Evolutionary conservation across 208 protist genomes (phyloP), one percentile per base, ranked within the genome.

Genomic region (Trypanosomatidae sp.): DNA sequence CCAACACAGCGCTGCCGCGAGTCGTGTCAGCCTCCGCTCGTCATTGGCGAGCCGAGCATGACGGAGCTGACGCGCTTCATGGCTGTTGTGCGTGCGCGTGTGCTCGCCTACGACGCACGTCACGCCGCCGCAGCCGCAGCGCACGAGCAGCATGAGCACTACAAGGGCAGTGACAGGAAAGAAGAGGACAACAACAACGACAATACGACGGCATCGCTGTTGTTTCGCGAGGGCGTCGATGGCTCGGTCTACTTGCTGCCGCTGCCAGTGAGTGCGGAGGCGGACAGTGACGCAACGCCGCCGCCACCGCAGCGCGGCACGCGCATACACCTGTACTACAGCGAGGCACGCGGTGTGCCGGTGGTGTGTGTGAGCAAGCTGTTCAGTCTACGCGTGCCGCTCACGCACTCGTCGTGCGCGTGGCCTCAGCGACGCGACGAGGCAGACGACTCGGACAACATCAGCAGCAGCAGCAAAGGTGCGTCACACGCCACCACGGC

Each of bases 321-420:
- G 62, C 71, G 71, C 4, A 65, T 73, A 19, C 48, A 64, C 33
- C 39, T 79, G 23, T 71, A 61, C 61, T 79, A 71, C 40, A 49
- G 70, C 19, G 43, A 56, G 13, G 39, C 44, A 38, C 61, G 61
- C 25, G 70, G 70, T 33, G 47, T 56, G 3, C 71, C 71, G 5
- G 32, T 71, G 38, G 51, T 79, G 22, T 64, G 65, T 20, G 66
- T 79, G 20, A 69, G 64, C 47, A 79, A 79, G 43, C 52, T 79
- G 33, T 79, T 79, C 33, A 64, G 71, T 10, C 53, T 79, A 20
- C 70, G 68, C 37, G 56, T n/a, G n/a, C n/a, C n/a, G n/a, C n/a
- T n/a, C n/a, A n/a, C n/a, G n/a, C n/a, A n/a, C n/a, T n/a, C n/a
- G n/a, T n/a, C n/a, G n/a, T n/a, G n/a, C n/a, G n/a, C n/a, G n/a